Percentiles rank a stretch among this genome's conserved stretches.
These are phyloP conservation scores for Cucurbita moschata DNA, from an alignment of 306 rosid species.

Conservation along the genomic window DNA sequence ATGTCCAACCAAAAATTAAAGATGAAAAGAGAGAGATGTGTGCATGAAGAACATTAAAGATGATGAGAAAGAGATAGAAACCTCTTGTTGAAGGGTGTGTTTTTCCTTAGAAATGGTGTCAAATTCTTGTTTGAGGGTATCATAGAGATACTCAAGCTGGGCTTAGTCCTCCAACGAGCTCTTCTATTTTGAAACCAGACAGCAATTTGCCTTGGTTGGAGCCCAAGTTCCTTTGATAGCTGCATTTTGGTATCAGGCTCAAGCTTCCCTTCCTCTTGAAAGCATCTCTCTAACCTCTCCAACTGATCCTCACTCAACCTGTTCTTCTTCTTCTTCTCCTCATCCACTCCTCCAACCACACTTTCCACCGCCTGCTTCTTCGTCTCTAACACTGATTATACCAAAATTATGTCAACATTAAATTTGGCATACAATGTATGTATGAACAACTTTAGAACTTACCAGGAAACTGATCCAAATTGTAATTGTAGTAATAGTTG, in stretches of 20 bases:
- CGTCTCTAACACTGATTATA: background rate
- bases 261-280: slow-evolving; percentile 70
- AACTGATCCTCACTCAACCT: slow-evolving; percentile 51
- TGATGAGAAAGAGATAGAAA: background rate
- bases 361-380: background rate
- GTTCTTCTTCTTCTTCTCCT: slow-evolving; percentile 67
- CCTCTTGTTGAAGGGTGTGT: slow-evolving; percentile 72
- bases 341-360: background rate
- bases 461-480: slow-evolving; percentile 53
- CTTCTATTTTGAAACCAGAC: slow-evolving; percentile 96
- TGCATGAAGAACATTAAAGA: background rate
- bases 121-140: slow-evolving; percentile 61
- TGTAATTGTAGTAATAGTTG: slow-evolving; percentile 24
- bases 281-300: slow-evolving; percentile 64
- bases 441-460: background rate
- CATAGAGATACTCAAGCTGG: slow-evolving; percentile 67
- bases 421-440: too few relatives aligned
- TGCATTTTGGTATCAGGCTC: slow-evolving; percentile 83
- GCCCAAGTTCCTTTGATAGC: slow-evolving; percentile 76
- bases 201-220: slow-evolving; percentile 84
- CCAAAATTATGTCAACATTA: too few relatives aligned
- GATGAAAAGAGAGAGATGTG: too few relatives aligned
- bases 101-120: slow-evolving; percentile 56
- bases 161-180: slow-evolving; percentile 84
- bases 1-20: too few relatives aligned